A percentile compares a stretch with the other conserved stretches of the same genome.
phyloP scores from a whole-genome alignment of 306 rosid species.

The Vicia villosa region DNA sequence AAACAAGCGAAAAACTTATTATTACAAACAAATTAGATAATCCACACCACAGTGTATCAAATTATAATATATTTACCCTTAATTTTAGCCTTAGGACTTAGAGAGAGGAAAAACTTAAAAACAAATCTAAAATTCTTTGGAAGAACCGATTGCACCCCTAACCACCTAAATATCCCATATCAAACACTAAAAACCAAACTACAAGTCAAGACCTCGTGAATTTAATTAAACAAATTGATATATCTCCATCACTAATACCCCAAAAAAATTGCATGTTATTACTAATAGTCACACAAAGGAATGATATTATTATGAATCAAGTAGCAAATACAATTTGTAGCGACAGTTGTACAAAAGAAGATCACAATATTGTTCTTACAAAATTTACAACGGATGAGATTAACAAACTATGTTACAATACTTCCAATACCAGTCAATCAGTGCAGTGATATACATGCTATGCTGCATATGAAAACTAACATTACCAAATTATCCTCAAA shows the following conservation, averaged over 20 bases:
- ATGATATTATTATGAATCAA: not conserved
- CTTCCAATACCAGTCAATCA: constrained; percentile 24
- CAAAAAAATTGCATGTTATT: not conserved
- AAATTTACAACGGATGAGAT: constrained; percentile 32
- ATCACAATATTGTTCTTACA: not conserved
- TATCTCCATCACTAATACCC: not conserved
- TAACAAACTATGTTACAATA: constrained; percentile 36
- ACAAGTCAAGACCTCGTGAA: too few relatives aligned
- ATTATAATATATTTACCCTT: too few relatives aligned
- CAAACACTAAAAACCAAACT: too few relatives aligned
- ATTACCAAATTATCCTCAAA: constrained; percentile 29
- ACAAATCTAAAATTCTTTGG: too few relatives aligned
- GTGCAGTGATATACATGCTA: constrained; percentile 16
- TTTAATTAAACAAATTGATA: not conserved
- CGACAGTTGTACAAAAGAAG: not conserved
- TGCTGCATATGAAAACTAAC: constrained; percentile 26
- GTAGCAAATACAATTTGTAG: not conserved
- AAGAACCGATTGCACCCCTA: too few relatives aligned
- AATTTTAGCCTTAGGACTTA: too few relatives aligned
- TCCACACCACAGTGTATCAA: too few relatives aligned
- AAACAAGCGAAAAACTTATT: too few relatives aligned
- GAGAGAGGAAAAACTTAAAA: too few relatives aligned
- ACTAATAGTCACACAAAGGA: not conserved
- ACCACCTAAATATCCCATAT: too few relatives aligned
- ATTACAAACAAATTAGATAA: too few relatives aligned